These are phyloP conservation scores for Botrytis porri DNA, from an alignment of 2,329 filamentous ascomycete species.

Conservation along the genomic window DNA sequence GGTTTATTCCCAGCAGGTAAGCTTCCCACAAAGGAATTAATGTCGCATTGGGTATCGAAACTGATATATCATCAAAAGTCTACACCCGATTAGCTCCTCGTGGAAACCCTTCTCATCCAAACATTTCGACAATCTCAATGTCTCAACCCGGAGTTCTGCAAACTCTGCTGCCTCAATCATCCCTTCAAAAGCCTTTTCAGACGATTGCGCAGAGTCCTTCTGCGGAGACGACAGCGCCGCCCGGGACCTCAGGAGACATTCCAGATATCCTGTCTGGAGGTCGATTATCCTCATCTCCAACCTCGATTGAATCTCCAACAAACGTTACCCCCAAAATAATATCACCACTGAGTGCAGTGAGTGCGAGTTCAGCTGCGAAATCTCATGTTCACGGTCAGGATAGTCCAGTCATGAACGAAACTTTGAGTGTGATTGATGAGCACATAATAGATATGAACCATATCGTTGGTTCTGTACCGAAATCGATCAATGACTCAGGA, in stretches of 20 bases:
- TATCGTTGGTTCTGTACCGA: slow-evolving; percentile 47
- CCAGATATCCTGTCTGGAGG: slow-evolving; percentile 1
- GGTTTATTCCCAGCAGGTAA: slow-evolving; percentile 81
- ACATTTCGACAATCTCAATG: slow-evolving; percentile 24
- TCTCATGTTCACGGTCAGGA: slow-evolving; percentile 48
- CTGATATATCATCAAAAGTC: slow-evolving; percentile 32
- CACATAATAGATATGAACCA: slow-evolving; percentile 81
- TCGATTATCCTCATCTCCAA: not conserved
- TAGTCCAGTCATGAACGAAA: slow-evolving; percentile 87
- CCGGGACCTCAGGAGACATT: not conserved
- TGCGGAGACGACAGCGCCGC: not conserved
- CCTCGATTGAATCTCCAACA: not conserved
- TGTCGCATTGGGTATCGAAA: slow-evolving; percentile 10
- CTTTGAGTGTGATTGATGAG: slow-evolving; percentile 92
- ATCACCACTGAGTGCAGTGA: slow-evolving; percentile 38
- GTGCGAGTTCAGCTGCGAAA: slow-evolving; percentile 48
- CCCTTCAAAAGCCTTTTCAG: not conserved
- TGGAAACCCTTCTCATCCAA: slow-evolving; percentile 35
- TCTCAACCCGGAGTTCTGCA: slow-evolving; percentile 22
- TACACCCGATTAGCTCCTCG: slow-evolving; percentile 39
- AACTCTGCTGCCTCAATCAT: slow-evolving; percentile 15
- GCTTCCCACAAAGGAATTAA: slow-evolving; percentile 1
- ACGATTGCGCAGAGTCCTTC: not conserved
- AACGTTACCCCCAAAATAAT: slow-evolving; percentile 26
- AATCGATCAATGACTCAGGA: slow-evolving; percentile 68